Evolutionary conservation across 1,284 basidiomycete species (phyloP).

Genomic region (Puccinia novopanici): DNA sequence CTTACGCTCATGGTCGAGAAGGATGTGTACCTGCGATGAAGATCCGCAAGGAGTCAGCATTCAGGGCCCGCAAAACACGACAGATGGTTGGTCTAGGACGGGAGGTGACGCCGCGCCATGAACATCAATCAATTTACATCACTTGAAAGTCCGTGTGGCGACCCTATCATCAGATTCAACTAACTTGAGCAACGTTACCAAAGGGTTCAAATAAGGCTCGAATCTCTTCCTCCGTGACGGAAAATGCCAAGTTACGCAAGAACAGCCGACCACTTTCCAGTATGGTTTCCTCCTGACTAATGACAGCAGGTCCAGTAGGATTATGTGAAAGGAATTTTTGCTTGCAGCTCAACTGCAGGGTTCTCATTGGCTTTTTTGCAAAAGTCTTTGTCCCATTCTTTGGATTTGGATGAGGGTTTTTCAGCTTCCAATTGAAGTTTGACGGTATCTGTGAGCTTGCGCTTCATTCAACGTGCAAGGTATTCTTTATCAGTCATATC

Average conservation of each 20-base stretch:
- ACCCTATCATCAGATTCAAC: conserved; percentile 49
- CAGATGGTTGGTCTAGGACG: conserved; percentile 64
- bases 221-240: conserved; percentile 75
- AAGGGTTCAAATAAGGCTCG: conserved; percentile 69
- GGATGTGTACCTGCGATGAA: conserved; percentile 73
- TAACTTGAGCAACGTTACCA: conserved; percentile 67
- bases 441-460: conserved; percentile 54
- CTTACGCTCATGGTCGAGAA: conserved; percentile 70
- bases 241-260: conserved; percentile 84
- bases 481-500: conserved; percentile 59
- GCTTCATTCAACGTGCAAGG: conserved; percentile 60
- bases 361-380: conserved; percentile 53
- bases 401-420: conserved; percentile 45
- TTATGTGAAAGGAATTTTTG: not conserved
- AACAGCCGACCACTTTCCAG: conserved; percentile 79
- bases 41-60: conserved; percentile 22
- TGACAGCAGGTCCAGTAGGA: conserved; percentile 52
- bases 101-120: conserved; percentile 68
- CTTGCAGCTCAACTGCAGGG: conserved; percentile 60
- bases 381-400: conserved; percentile 56
- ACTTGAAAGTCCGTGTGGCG: not conserved
- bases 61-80: conserved; percentile 18
- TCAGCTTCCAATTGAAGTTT: not conserved
- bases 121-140: conserved; percentile 67
- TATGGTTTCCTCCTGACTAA: conserved; percentile 64